Percentiles rank a stretch among this genome's conserved stretches.
Conservation (phyloP, 2,329 filamentous ascomycete genomes). For the Bipolaris victoriae region DNA sequence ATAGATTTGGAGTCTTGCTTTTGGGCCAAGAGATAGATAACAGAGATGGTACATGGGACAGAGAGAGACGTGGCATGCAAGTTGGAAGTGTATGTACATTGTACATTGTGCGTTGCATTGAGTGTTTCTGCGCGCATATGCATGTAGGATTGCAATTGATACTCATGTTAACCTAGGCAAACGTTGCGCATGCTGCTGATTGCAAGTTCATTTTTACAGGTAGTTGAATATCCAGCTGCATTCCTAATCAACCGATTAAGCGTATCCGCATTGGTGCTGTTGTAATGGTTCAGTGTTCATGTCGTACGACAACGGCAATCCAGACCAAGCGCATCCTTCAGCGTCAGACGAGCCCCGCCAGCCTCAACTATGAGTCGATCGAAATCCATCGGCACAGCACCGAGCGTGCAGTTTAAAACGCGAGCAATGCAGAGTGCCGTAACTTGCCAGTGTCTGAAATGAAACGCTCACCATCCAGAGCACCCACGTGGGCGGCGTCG, state of each 20-base stretch:
- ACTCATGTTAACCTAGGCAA: not conserved
- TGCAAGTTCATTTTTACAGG: not conserved
- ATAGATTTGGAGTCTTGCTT: not conserved
- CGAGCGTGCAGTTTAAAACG: not conserved
- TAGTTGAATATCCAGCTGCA: not conserved
- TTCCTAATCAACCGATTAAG: not conserved
- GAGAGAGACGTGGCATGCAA: not conserved
- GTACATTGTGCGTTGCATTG: not conserved
- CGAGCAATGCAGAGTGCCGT: not conserved
- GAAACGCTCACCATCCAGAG: not conserved
- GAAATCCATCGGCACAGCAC: not conserved
- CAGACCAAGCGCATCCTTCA: not conserved
- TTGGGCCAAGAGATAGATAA: not conserved
- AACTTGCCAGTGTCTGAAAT: not conserved
- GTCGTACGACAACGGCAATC: not conserved
- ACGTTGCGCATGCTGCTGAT: not conserved
- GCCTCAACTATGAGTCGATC: conserved; percentile 9
- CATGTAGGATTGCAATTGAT: not conserved
- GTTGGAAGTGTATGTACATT: not conserved
- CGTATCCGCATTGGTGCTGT: not conserved
- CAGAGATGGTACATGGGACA: not conserved
- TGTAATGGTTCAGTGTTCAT: not conserved
- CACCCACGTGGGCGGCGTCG: conserved; percentile 11
- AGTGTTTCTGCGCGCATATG: not conserved
- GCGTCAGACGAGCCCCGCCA: conserved; percentile 2